Evolutionary conservation across 768 basidiomycete genomes (phyloP).

Genomic region (Rhodotorula graminis): DNA sequence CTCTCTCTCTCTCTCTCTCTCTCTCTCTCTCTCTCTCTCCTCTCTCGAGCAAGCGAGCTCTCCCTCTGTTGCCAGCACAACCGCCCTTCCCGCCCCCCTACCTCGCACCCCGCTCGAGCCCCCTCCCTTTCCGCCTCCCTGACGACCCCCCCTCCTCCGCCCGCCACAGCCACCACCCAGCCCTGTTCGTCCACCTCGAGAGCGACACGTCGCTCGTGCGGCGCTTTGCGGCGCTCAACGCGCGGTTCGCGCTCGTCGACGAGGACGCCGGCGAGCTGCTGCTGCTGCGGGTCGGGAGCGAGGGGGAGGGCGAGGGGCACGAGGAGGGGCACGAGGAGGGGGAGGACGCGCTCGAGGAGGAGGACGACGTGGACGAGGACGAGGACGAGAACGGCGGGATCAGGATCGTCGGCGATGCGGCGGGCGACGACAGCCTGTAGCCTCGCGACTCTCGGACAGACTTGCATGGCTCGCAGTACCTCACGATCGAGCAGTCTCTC

Average conservation of each 20-base stretch:
- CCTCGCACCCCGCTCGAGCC: too few relatives aligned
- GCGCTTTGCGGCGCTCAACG: constrained; percentile 45
- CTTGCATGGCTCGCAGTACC: too few relatives aligned
- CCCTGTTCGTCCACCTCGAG: constrained; percentile 32
- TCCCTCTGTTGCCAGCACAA: too few relatives aligned
- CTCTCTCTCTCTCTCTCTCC: too few relatives aligned
- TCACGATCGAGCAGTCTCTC: too few relatives aligned
- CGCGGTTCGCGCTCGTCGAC: constrained; percentile 43
- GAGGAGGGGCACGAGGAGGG: background rate
- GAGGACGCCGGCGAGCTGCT: constrained; percentile 36
- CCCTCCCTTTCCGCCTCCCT: too few relatives aligned
- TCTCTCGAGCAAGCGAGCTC: too few relatives aligned
- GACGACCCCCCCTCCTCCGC: background rate
- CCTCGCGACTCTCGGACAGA: too few relatives aligned
- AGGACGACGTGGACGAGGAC: background rate
- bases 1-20: constrained; percentile 70
- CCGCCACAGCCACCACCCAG: constrained; percentile 3
- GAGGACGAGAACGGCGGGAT: background rate
- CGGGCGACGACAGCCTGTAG: too few relatives aligned
- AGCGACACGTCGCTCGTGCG: constrained; percentile 46
- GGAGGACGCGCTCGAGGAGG: background rate
- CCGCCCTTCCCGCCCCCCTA: too few relatives aligned
- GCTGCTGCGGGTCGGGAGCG: too few relatives aligned
- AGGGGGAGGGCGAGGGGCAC: background rate
- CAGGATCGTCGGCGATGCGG: background rate